A percentile compares a stretch with the other conserved stretches of the same genome.
Evolutionary conservation across 768 basidiomycete species (phyloP).

Genomic region (Amylocystis lapponica): DNA sequence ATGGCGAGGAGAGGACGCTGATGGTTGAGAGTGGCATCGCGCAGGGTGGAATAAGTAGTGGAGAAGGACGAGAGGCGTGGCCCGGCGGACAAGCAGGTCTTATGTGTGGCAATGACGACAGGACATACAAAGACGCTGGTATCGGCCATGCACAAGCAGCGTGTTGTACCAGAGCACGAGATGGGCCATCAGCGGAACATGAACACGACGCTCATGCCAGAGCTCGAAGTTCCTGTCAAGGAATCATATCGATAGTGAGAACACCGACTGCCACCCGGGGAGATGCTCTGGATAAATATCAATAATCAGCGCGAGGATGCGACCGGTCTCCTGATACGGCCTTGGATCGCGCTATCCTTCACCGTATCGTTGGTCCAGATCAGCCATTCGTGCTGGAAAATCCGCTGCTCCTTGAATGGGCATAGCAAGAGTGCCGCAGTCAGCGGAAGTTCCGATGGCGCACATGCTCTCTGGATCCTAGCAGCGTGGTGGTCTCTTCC

Average conservation of each 20-base stretch:
- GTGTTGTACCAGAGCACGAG: conserved; percentile 6
- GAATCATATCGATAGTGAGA: background rate
- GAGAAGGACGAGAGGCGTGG: conserved; percentile 1
- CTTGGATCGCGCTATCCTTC: too few relatives aligned
- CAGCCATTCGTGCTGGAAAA: too few relatives aligned
- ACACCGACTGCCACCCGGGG: background rate
- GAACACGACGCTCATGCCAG: background rate
- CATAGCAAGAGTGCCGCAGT: too few relatives aligned
- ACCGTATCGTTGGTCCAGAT: too few relatives aligned
- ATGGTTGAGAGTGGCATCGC: conserved; percentile 18
- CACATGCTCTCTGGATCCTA: too few relatives aligned
- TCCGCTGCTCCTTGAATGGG: too few relatives aligned
- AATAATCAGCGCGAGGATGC: too few relatives aligned
- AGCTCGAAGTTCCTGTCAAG: background rate
- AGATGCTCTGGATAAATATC: background rate
- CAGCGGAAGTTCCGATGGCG: too few relatives aligned
- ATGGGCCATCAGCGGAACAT: conserved; percentile 1
- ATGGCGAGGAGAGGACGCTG: conserved; percentile 16
- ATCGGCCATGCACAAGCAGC: conserved; percentile 16
- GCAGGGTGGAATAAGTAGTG: background rate
- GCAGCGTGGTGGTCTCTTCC: too few relatives aligned
- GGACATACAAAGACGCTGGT: conserved; percentile 4
- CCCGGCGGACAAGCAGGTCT: background rate
- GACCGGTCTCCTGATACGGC: too few relatives aligned
- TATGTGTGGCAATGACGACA: conserved; percentile 5